Evolutionary conservation across 495 filamentous ascomycete genomes (phyloP).

Genomic region (Penicillium pancosmium): DNA sequence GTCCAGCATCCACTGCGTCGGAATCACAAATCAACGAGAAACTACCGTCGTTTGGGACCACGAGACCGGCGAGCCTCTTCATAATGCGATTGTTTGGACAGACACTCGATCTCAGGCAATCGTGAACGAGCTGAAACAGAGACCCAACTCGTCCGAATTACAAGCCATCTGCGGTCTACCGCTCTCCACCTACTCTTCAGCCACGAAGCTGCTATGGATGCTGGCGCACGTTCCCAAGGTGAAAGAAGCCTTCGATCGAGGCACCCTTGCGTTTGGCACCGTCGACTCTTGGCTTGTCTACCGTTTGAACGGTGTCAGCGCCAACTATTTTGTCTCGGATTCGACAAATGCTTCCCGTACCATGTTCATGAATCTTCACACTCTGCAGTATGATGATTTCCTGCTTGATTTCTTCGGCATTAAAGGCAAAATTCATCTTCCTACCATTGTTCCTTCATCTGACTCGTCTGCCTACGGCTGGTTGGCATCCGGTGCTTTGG

Average conservation of each 20-base stretch:
- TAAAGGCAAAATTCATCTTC: constrained; percentile 69
- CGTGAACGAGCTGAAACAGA: constrained; percentile 73
- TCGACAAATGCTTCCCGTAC: constrained; percentile 91
- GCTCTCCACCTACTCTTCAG: constrained; percentile 90
- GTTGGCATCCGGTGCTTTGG: constrained; percentile 64
- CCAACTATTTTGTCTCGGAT: constrained; percentile 81
- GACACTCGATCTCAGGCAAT: constrained; percentile 83
- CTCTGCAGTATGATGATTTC: constrained; percentile 79
- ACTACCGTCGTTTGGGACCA: constrained; percentile 92
- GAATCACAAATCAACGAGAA: constrained; percentile 95
- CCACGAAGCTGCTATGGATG: constrained; percentile 89
- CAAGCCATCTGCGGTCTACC: constrained; percentile 81
- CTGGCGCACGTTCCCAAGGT: constrained; percentile 72
- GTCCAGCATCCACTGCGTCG: constrained; percentile 74
- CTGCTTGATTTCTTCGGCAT: constrained; percentile 84
- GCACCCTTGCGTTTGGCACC: constrained; percentile 84
- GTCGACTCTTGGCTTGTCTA: constrained; percentile 94
- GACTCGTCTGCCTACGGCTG: constrained; percentile 72
- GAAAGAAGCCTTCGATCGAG: constrained; percentile 73
- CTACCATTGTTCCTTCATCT: constrained; percentile 85
- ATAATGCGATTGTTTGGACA: constrained; percentile 94
- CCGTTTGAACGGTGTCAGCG: constrained; percentile 74
- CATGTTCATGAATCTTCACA: constrained; percentile 93
- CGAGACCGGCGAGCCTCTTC: constrained; percentile 79
- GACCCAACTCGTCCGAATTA: constrained; percentile 63